Conservation (phyloP, 73 alveolate genomes). For the Tetrahymena thermophila region DNA sequence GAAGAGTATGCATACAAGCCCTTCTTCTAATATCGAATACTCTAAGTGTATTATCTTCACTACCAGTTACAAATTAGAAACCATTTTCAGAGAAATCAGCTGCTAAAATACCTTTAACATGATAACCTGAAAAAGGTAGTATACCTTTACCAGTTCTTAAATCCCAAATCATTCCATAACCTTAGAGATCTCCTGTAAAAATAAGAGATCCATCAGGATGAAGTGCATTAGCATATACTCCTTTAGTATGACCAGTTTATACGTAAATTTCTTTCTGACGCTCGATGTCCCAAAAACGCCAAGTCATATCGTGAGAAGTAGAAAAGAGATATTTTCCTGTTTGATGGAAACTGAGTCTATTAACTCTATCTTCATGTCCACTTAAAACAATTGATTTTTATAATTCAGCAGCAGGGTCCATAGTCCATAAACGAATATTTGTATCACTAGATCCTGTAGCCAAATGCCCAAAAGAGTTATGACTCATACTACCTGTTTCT, state of each 20-base stretch:
- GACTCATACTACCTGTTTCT: constrained; percentile 14
- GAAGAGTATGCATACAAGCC: constrained; percentile 62
- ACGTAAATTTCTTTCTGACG: constrained; percentile 64
- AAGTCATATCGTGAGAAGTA: constrained; percentile 89
- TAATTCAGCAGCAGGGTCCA: constrained; percentile 40
- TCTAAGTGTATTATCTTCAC: constrained; percentile 90
- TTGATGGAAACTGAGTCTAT: constrained; percentile 88
- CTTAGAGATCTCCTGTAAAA: constrained; percentile 94
- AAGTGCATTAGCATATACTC: constrained; percentile 78
- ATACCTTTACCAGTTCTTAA: constrained; percentile 88
- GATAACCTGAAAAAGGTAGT: constrained; percentile 62
- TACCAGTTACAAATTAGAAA: constrained; percentile 83
- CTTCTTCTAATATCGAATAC: constrained; percentile 95
- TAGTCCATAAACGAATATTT: constrained; percentile 80
- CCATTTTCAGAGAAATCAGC: constrained; percentile 81
- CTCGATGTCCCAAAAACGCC: constrained; percentile 91
- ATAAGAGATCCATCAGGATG: constrained; percentile 93
- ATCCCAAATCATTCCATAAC: constrained; percentile 92
- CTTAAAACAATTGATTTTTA: constrained; percentile 54
- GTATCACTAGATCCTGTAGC: constrained; percentile 91
- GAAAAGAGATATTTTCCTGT: constrained; percentile 73
- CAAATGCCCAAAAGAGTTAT: constrained; percentile 47
- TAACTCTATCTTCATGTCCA: constrained; percentile 96
- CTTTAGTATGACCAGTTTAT: constrained; percentile 95
- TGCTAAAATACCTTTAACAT: constrained; percentile 76